Evolutionary conservation across 2,329 filamentous ascomycete genomes (phyloP).

Genomic region (Neonectria coccinea): DNA sequence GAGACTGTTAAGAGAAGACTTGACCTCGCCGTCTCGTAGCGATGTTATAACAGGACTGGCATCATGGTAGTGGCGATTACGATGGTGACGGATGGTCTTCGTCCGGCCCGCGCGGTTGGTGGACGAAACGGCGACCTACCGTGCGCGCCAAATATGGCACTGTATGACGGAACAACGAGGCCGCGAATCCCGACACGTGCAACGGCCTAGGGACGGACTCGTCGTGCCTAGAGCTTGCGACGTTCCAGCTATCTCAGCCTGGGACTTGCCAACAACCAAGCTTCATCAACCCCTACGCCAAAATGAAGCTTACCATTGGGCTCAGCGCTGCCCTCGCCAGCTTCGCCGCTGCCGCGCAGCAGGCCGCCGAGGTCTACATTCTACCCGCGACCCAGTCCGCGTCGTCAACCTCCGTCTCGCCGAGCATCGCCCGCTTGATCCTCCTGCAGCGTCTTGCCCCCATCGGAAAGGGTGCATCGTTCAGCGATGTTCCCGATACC

Average conservation of each 20-base stretch:
- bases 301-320: slow-evolving; percentile 59
- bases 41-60: slow-evolving; percentile 29
- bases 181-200: slow-evolving; percentile 47
- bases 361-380: slow-evolving; percentile 66
- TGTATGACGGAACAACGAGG: slow-evolving; percentile 49
- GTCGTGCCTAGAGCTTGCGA: slow-evolving; percentile 48
- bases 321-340: slow-evolving; percentile 54
- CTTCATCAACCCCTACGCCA: slow-evolving; percentile 50
- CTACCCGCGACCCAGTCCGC: slow-evolving; percentile 52
- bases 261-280: slow-evolving; percentile 39
- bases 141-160: slow-evolving; percentile 22
- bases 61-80: slow-evolving; percentile 37
- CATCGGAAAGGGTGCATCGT: slow-evolving; percentile 60
- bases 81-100: slow-evolving; percentile 17
- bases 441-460: slow-evolving; percentile 67
- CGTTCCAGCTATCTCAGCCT: slow-evolving; percentile 47
- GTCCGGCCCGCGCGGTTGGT: slow-evolving; percentile 21
- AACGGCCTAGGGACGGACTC: slow-evolving; percentile 35
- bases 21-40: slow-evolving; percentile 13
- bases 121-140: not conserved
- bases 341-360: slow-evolving; percentile 53
- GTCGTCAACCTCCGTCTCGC: slow-evolving; percentile 58
- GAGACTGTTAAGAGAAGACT: slow-evolving; percentile 14
- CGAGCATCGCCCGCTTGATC: slow-evolving; percentile 68
- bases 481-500: slow-evolving; percentile 58